phyloP scores from a whole-genome alignment of 108 stramenopile species.

The Nitzschia inconspicua region DNA sequence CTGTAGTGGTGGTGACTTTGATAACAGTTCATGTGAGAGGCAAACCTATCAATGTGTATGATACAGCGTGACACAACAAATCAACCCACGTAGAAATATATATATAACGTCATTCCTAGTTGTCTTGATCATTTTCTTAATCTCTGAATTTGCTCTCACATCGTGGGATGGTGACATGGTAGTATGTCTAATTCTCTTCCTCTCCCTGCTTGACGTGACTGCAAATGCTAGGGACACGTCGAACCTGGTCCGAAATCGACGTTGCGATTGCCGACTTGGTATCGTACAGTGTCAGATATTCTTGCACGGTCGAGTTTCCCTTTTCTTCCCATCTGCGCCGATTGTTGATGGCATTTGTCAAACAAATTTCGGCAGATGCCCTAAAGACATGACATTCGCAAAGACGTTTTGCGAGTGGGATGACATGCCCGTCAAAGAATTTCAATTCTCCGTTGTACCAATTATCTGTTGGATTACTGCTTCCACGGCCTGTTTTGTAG shows the following conservation, averaged over 20 bases:
- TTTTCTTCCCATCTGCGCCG: slow-evolving; percentile 24
- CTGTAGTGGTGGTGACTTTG: not conserved
- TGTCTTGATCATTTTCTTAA: not conserved
- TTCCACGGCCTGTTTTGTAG: slow-evolving; percentile 9
- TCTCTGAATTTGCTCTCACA: not conserved
- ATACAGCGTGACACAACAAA: not conserved
- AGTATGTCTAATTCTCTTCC: not conserved
- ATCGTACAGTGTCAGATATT: not conserved
- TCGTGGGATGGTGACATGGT: not conserved
- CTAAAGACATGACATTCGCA: slow-evolving; percentile 39
- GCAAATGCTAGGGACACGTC: too few relatives aligned
- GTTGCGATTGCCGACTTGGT: not conserved
- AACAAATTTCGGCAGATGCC: slow-evolving; percentile 1
- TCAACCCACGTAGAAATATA: not conserved
- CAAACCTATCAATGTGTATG: not conserved
- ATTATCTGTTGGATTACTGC: slow-evolving; percentile 31
- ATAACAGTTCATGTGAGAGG: not conserved
- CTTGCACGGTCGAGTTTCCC: slow-evolving; percentile 15
- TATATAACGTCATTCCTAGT: not conserved
- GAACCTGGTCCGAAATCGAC: not conserved
- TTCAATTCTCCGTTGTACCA: slow-evolving; percentile 54
- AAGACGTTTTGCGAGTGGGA: slow-evolving; percentile 48
- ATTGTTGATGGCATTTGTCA: slow-evolving; percentile 26
- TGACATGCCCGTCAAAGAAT: slow-evolving; percentile 46
- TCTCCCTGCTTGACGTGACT: too few relatives aligned